Percentiles rank a stretch among this genome's conserved stretches.
These are phyloP conservation scores for Scheffersomyces amazonensis DNA, from an alignment of 805 yeast species.

Conservation along the genomic window DNA sequence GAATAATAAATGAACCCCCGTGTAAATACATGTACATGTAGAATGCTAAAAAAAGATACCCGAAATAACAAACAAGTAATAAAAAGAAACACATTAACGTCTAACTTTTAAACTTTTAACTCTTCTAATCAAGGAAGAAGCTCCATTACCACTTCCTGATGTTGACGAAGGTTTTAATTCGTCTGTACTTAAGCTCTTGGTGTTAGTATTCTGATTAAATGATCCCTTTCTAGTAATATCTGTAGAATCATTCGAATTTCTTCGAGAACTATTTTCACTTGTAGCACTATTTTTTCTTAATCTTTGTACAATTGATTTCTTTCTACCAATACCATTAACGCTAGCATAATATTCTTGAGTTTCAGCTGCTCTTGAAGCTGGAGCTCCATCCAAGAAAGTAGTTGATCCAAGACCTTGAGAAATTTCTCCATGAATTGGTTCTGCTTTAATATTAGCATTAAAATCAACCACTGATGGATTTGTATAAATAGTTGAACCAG, in stretches of 20 bases:
- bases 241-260: constrained; percentile 25
- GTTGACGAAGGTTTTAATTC: constrained; percentile 9
- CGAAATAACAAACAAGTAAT: too few relatives aligned
- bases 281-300: constrained; percentile 42
- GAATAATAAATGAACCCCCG: too few relatives aligned
- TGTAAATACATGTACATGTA: too few relatives aligned
- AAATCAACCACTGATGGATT: constrained; percentile 58
- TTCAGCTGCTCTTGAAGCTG: constrained; percentile 57
- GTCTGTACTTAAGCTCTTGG: constrained; percentile 1
- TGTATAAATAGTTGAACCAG: constrained; percentile 22
- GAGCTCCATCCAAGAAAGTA: constrained; percentile 94
- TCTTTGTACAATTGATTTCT: constrained; percentile 78
- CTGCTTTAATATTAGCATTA: constrained; percentile 66
- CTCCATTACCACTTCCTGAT: constrained; percentile 19
- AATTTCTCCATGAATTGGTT: constrained; percentile 79
- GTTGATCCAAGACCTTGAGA: constrained; percentile 90
- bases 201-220: constrained; percentile 8
- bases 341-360: constrained; percentile 24
- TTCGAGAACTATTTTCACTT: constrained; percentile 29
- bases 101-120: constrained; percentile 85
- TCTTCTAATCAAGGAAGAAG: constrained; percentile 63
- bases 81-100: too few relatives aligned
- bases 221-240: constrained; percentile 12
- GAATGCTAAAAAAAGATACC: too few relatives aligned
- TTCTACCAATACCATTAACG: constrained; percentile 60